phyloP scores from a whole-genome alignment of 2,329 filamentous ascomycete genomes.

The Ceratocystis colombiana region DNA sequence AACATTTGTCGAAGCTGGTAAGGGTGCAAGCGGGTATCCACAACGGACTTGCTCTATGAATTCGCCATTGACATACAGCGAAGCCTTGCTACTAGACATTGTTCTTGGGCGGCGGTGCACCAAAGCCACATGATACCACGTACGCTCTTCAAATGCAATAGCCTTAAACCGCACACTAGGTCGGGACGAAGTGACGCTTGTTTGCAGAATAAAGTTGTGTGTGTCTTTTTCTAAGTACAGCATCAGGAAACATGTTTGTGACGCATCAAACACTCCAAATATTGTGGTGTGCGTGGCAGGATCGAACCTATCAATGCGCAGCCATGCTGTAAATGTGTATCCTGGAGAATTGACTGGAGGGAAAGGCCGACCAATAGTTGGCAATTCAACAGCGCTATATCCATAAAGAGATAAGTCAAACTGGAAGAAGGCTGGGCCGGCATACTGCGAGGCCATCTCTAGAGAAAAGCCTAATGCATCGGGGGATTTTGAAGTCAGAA shows the following conservation, averaged over 20 bases:
- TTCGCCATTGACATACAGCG: slow-evolving; percentile 84
- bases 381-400: slow-evolving; percentile 80
- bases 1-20: slow-evolving; percentile 48
- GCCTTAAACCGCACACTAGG: slow-evolving; percentile 93
- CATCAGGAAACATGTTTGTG: slow-evolving; percentile 85
- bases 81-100: slow-evolving; percentile 67
- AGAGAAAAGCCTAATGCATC: slow-evolving; percentile 59
- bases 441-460: slow-evolving; percentile 61
- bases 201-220: slow-evolving; percentile 88
- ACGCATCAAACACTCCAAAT: slow-evolving; percentile 87
- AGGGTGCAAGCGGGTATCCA: slow-evolving; percentile 70
- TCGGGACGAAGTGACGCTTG: slow-evolving; percentile 72
- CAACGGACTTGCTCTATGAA: slow-evolving; percentile 88
- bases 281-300: slow-evolving; percentile 78
- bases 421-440: slow-evolving; percentile 74
- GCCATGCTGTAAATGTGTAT: slow-evolving; percentile 85
- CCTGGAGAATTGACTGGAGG: slow-evolving; percentile 70
- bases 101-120: slow-evolving; percentile 73
- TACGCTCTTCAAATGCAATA: slow-evolving; percentile 59
- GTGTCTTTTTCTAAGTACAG: slow-evolving; percentile 91
- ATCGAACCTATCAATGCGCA: slow-evolving; percentile 81
- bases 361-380: slow-evolving; percentile 74
- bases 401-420: slow-evolving; percentile 86
- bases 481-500: slow-evolving; percentile 47
- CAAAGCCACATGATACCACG: slow-evolving; percentile 89